A percentile compares a stretch with the other conserved stretches of the same genome.
phyloP scores from a whole-genome alignment of 1,139 yeast genomes.

The Geotrichum cucujoidarum region DNA sequence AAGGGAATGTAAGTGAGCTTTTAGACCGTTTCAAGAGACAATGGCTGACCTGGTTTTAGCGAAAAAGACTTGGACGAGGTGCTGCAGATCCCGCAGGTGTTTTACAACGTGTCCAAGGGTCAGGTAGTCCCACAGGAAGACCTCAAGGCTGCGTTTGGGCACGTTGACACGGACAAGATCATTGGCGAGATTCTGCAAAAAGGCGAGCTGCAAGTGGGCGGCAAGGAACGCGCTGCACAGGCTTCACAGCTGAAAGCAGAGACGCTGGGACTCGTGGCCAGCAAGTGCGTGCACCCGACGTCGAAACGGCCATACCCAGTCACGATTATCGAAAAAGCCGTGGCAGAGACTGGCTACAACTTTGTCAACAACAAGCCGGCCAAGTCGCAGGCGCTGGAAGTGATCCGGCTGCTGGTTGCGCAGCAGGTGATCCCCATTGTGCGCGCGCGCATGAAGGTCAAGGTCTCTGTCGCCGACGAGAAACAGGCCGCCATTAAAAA shows the following conservation, averaged over 20 bases:
- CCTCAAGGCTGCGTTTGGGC: constrained; percentile 64
- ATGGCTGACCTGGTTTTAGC: constrained; percentile 23
- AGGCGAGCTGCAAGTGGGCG: constrained; percentile 93
- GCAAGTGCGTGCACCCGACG: constrained; percentile 87
- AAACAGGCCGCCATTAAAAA: constrained; percentile 45
- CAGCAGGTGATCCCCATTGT: constrained; percentile 87
- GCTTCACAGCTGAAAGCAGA: constrained; percentile 75
- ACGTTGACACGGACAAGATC: constrained; percentile 67
- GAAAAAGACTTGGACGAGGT: constrained; percentile 96
- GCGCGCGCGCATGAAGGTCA: constrained; percentile 88
- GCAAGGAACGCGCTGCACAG: constrained; percentile 81
- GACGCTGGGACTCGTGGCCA: constrained; percentile 74
- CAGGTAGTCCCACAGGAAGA: constrained; percentile 90
- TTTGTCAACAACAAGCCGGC: constrained; percentile 74
- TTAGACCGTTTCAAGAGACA: background rate
- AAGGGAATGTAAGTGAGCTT: constrained; percentile 50
- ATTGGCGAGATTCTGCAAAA: constrained; percentile 75
- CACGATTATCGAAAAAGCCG: constrained; percentile 84
- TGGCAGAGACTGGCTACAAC: constrained; percentile 75
- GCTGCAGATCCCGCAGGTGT: constrained; percentile 91
- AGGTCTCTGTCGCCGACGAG: constrained; percentile 44
- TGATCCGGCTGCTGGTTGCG: constrained; percentile 69
- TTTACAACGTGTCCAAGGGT: constrained; percentile 89
- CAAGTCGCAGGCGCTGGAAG: constrained; percentile 87
- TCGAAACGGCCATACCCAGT: constrained; percentile 91